These are phyloP conservation scores for Talaromyces sp. DNA, from an alignment of 2,329 filamentous ascomycete species.

Conservation along the genomic window DNA sequence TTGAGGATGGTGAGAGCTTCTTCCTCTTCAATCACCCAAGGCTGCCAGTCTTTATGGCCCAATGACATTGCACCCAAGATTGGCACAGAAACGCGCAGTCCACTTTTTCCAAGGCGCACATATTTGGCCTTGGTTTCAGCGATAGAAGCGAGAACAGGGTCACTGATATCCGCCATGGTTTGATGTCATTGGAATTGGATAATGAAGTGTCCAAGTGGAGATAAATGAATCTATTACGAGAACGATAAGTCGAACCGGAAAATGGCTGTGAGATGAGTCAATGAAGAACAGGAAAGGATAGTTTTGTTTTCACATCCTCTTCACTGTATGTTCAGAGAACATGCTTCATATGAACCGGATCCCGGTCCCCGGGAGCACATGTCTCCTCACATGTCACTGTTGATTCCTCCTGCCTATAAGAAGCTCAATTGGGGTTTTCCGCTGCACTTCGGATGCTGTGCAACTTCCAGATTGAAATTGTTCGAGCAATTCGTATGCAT, in stretches of 20 bases:
- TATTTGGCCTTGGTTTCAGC: neutral
- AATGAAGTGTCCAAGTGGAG: neutral
- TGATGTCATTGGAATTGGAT: neutral
- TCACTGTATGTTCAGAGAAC: neutral
- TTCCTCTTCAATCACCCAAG: constrained; percentile 21
- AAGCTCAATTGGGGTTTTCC: neutral
- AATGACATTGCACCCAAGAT: neutral
- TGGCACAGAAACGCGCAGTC: neutral
- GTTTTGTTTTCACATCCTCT: no score
- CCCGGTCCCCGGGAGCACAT: neutral
- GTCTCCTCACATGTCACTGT: no score
- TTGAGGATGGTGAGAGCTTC: constrained; percentile 31
- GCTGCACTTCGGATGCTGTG: neutral
- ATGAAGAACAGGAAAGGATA: neutral
- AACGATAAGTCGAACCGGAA: neutral
- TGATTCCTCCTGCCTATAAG: no score
- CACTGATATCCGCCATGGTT: neutral
- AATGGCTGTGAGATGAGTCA: neutral
- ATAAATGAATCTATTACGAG: neutral
- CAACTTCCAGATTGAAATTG: neutral
- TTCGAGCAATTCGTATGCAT: neutral
- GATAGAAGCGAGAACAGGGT: neutral
- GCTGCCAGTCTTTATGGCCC: neutral
- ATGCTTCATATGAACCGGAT: neutral
- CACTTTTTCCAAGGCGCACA: neutral